phyloP scores from a whole-genome alignment of 2,329 filamentous ascomycete species.

The Arthrocladium fulminans region DNA sequence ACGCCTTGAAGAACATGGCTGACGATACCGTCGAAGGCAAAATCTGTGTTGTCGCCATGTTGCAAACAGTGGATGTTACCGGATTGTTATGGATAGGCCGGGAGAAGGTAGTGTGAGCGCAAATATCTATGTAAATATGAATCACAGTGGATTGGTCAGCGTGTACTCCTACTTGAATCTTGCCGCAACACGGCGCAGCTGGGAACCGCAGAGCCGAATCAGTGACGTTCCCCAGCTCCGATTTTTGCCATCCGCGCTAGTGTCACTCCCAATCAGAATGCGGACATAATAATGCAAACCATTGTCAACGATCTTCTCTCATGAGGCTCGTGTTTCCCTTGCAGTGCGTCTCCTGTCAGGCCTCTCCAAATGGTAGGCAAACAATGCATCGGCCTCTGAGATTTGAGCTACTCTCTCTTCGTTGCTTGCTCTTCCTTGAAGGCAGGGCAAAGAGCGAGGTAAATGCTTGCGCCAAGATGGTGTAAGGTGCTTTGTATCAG shows the following conservation, averaged over 20 bases:
- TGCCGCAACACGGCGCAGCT: background rate
- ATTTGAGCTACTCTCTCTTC: background rate
- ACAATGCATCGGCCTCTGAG: background rate
- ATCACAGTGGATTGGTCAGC: conserved; percentile 8
- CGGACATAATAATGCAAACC: background rate
- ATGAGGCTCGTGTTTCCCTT: background rate
- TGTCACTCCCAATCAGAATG: background rate
- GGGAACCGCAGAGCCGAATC: background rate
- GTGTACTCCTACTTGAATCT: background rate
- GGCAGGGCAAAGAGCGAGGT: background rate
- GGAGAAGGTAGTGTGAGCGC: background rate
- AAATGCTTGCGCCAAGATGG: conserved; percentile 4
- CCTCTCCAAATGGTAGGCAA: background rate
- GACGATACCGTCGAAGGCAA: conserved; percentile 41
- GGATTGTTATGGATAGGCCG: background rate
- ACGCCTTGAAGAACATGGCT: conserved; percentile 32
- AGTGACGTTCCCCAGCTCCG: conserved; percentile 1
- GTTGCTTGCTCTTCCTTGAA: background rate
- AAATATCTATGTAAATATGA: background rate
- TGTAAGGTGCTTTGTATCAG: conserved; percentile 2
- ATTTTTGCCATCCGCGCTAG: conserved; percentile 2
- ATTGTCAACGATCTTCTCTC: background rate
- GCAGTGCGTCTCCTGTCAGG: background rate
- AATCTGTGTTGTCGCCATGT: conserved; percentile 34
- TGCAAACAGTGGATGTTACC: conserved; percentile 7